Base-by-base conservation (phyloP, 1,284 basidiomycete species). In the Paramarasmius palmivorus region DNA sequence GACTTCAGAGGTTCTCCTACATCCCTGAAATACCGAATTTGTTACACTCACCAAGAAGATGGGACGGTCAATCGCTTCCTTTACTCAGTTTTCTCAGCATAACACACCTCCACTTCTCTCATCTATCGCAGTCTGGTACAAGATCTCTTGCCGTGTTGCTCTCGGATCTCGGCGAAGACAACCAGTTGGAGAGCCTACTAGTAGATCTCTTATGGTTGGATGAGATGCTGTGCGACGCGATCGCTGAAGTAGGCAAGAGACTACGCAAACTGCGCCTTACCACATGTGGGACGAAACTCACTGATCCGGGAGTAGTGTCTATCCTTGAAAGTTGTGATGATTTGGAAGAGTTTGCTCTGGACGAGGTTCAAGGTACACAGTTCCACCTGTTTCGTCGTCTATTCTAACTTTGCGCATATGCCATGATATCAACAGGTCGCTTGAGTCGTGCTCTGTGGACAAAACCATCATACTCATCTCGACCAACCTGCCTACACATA, bases 201-300 rank as follows among this genome's bases (percentile, higher is more conserved):
- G 51, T 73, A 22, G 67, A 74, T 57, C 69, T 73, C 45, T 60
- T 73, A 20, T 74, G 71, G 72, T 58, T 74, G 45, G 72, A 74
- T 57, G 71, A 73, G 55, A 38, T 52, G 23, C 52, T 74, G 12
- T 73, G 72, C 55, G 63, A 71, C 29, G 62, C 60, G 41, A 63
- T 74, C 25, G 69, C 63, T 32, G 53, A 58, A 37, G 67, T 66
- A 15, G 65, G 67, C n/a, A 52, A 60, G 39, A 66, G 63, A 49
- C 50, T 73, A 23, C 63, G 61, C 49, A 61, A 57, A 22, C 45
- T 74, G 36, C 61, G 51, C 9, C 45, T 74, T 8, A 62, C 67
- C 15, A 72, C 72, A 4, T 61, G 57, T 23, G 72, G 72, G 7
- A 74, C 71, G 10, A 73, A 72, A 53, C 61, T 74, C 19, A 69